phyloP scores from a whole-genome alignment of 2,329 filamentous ascomycete species.

The Curvularia sp. region DNA sequence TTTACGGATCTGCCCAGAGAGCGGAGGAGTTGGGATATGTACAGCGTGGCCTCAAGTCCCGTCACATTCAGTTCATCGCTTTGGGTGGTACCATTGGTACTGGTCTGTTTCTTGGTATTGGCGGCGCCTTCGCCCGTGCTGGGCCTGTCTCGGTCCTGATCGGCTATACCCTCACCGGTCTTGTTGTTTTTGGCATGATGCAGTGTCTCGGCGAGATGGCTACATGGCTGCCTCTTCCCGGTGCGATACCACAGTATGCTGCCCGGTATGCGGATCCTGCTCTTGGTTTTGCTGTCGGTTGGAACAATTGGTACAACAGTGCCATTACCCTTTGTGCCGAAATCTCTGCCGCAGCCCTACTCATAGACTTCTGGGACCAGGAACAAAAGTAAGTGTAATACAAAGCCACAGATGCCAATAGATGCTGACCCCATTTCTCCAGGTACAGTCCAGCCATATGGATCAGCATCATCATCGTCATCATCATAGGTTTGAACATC shows the following conservation, averaged over 20 bases:
- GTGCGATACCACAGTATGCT: constrained; percentile 48
- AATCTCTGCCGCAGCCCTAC: constrained; percentile 45
- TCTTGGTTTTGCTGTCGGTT: constrained; percentile 40
- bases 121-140: constrained; percentile 42
- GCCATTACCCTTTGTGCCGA: constrained; percentile 48
- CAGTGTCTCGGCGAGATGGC: constrained; percentile 54
- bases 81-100: constrained; percentile 63
- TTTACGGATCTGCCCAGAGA: constrained; percentile 61
- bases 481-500: constrained; percentile 47
- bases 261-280: constrained; percentile 58
- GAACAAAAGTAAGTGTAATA: constrained; percentile 26
- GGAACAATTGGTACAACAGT: constrained; percentile 44
- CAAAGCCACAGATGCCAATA: neutral
- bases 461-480: constrained; percentile 47
- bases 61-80: constrained; percentile 67
- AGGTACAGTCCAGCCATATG: constrained; percentile 37
- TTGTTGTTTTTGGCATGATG: constrained; percentile 52
- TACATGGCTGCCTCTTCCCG: constrained; percentile 52
- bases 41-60: constrained; percentile 54
- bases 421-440: neutral
- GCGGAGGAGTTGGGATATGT: constrained; percentile 41
- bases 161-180: constrained; percentile 46
- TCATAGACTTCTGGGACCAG: constrained; percentile 47
- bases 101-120: constrained; percentile 48
- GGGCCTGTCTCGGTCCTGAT: constrained; percentile 49